A percentile compares a stretch with the other conserved stretches of the same genome.
Evolutionary conservation across 176 grass and related monocot genomes (phyloP).

Genomic region (Aegilops speltoides): DNA sequence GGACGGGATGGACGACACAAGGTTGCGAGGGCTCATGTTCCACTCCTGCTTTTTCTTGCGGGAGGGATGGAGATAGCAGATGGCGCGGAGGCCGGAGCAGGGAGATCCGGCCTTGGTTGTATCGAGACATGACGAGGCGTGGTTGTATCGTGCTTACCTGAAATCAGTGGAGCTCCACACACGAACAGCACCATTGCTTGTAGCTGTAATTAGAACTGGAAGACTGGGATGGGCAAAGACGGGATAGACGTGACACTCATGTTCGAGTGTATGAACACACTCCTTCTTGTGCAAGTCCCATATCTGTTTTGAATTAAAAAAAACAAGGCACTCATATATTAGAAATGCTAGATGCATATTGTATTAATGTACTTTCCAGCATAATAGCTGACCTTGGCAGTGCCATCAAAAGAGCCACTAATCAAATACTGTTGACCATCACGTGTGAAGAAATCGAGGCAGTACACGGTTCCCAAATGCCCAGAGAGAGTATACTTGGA

Average conservation of each 20-base stretch:
- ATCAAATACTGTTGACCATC: not conserved
- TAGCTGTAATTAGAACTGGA: not conserved
- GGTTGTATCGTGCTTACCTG: not conserved
- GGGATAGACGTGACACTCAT: fast-evolving
- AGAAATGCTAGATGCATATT: not conserved
- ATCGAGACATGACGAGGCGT: too few species aligned
- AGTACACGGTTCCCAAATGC: not conserved
- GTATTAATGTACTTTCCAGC: not conserved
- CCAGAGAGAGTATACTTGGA: not conserved
- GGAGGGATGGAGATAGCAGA: too few species aligned
- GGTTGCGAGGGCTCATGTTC: too few species aligned
- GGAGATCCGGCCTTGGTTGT: too few species aligned
- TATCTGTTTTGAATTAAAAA: not conserved
- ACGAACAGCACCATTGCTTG: not conserved
- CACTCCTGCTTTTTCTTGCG: too few species aligned
- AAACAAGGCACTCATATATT: not conserved
- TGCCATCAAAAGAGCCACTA: not conserved
- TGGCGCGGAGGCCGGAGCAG: too few species aligned
- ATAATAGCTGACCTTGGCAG: not conserved
- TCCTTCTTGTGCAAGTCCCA: not conserved
- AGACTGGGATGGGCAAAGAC: not conserved
- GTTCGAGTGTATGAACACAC: not conserved
- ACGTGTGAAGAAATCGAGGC: not conserved
- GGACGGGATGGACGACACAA: too few species aligned
- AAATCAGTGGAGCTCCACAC: not conserved